Conservation (phyloP, 495 filamentous ascomycete genomes). For the Cetradonia linearis region DNA sequence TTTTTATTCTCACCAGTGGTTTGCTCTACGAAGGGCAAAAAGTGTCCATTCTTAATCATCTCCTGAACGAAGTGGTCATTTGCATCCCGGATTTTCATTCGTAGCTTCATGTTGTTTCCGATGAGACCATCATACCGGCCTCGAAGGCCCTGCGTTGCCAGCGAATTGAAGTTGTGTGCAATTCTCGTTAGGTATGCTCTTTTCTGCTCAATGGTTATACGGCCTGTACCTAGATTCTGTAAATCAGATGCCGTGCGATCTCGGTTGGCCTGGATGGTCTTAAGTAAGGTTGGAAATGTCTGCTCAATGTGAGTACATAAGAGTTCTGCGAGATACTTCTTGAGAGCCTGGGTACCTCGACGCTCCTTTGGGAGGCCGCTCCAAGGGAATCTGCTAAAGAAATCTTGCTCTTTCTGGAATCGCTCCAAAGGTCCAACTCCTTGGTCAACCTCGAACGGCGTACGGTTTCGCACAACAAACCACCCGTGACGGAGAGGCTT, state of each 20-base stretch:
- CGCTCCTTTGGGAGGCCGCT: conserved; percentile 28
- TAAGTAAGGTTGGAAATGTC: conserved; percentile 20
- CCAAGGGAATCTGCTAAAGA: conserved; percentile 35
- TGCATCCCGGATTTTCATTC: conserved; percentile 11
- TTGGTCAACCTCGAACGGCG: conserved; percentile 33
- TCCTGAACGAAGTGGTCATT: conserved; percentile 7
- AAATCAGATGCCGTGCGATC: not conserved
- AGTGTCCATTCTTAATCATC: conserved; percentile 13
- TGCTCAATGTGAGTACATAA: conserved; percentile 21
- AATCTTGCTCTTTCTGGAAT: conserved; percentile 28
- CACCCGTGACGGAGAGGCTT: conserved; percentile 36
- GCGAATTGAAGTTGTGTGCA: conserved; percentile 5
- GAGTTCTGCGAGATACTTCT: conserved; percentile 19
- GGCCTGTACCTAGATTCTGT: not conserved
- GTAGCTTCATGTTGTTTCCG: conserved; percentile 4
- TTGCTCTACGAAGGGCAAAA: not conserved
- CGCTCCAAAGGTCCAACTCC: conserved; percentile 25
- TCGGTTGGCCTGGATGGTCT: conserved; percentile 4
- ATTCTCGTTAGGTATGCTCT: conserved; percentile 14
- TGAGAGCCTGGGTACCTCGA: conserved; percentile 21
- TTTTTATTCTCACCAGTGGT: not conserved
- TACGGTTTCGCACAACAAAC: conserved; percentile 43
- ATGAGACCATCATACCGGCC: conserved; percentile 8
- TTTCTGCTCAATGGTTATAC: conserved; percentile 8
- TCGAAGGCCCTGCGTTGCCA: conserved; percentile 10